Conservation (phyloP, 1,284 basidiomycete genomes). For the Marasmius sp. region DNA sequence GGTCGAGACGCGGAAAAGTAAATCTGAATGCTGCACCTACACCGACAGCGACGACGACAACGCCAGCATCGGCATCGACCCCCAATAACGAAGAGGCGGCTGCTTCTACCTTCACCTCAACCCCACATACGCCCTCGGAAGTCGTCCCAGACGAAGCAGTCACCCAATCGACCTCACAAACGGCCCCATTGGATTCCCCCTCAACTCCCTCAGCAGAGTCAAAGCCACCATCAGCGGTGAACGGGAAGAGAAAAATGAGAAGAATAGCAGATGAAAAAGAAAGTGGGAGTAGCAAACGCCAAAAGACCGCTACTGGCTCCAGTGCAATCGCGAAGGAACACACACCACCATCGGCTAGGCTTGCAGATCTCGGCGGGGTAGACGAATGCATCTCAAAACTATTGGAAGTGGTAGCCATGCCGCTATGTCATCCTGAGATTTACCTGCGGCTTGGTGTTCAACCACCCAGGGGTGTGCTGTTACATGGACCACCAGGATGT, state of each 20-base stretch:
- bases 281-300: constrained; percentile 53
- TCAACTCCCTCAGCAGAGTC: constrained; percentile 11
- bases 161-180: background rate
- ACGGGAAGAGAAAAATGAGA: constrained; percentile 60
- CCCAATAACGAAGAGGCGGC: constrained; percentile 26
- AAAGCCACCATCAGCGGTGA: constrained; percentile 18
- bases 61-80: constrained; percentile 18
- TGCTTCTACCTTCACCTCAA: constrained; percentile 3
- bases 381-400: constrained; percentile 88
- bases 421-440: constrained; percentile 92
- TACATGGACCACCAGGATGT: constrained; percentile 96
- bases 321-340: constrained; percentile 52
- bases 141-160: background rate
- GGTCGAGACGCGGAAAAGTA: constrained; percentile 62
- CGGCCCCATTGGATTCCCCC: background rate
- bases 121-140: background rate
- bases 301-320: constrained; percentile 35
- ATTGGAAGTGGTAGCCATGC: constrained; percentile 94
- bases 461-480: constrained; percentile 89
- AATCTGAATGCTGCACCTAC: constrained; percentile 57
- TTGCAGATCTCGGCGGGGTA: constrained; percentile 89
- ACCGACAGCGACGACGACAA: constrained; percentile 22
- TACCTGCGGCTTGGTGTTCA: constrained; percentile 93
- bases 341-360: constrained; percentile 64
- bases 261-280: constrained; percentile 42